Evolutionary conservation across 495 filamentous ascomycete species (phyloP).

Genomic region (Hypoxylon perforatum): DNA sequence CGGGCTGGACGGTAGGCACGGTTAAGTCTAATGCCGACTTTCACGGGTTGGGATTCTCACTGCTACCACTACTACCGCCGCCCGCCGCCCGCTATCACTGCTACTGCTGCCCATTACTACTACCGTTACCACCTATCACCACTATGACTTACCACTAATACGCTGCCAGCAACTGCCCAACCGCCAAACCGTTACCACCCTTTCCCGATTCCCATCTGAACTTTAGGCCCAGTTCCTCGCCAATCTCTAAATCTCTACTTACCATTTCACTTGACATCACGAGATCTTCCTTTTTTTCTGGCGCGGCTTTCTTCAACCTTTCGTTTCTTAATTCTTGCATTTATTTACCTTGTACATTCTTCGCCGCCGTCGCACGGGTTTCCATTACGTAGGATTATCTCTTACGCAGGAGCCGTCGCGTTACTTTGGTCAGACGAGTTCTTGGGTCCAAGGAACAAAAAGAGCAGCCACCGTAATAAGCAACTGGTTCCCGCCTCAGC

Average conservation of each 20-base stretch:
- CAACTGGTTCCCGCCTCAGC: conserved; percentile 16
- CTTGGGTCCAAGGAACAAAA: conserved; percentile 20
- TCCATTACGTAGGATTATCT: neutral
- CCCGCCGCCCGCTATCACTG: too few species aligned
- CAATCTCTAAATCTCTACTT: neutral
- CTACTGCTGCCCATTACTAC: too few species aligned
- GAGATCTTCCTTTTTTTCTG: conserved; percentile 11
- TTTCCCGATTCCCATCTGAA: neutral
- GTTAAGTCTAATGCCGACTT: too few species aligned
- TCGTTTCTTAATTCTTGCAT: conserved; percentile 16
- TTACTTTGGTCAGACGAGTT: neutral
- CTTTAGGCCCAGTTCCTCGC: conserved; percentile 1
- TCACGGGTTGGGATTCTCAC: too few species aligned
- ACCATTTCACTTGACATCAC: neutral
- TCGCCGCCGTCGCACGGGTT: neutral
- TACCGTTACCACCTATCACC: too few species aligned
- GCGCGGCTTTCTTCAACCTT: conserved; percentile 1
- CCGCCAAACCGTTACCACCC: too few species aligned
- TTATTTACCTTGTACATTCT: conserved; percentile 36
- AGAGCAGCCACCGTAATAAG: conserved; percentile 3
- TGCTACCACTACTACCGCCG: too few species aligned
- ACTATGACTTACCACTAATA: too few species aligned
- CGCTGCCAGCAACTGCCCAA: too few species aligned
- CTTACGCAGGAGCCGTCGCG: conserved; percentile 4
- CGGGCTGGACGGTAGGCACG: neutral